Conservation (phyloP, 169 alveolate genomes). For the Toxoplasma gondii region DNA sequence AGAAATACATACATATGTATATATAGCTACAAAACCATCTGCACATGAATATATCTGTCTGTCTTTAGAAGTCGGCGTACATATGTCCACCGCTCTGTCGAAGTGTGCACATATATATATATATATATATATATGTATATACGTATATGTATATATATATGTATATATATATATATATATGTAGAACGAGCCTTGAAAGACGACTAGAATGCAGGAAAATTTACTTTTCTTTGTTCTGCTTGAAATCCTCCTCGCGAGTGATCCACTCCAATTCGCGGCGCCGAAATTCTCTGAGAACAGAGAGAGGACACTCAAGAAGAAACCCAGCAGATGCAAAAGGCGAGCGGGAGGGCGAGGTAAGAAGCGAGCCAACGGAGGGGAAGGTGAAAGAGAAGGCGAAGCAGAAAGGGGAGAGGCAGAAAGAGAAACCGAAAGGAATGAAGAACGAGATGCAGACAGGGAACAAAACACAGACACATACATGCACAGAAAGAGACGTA, state of each 20-base stretch:
- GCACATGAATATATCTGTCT: neutral
- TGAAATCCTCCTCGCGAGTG: neutral
- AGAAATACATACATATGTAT: too few relatives aligned
- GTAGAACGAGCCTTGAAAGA: too few relatives aligned
- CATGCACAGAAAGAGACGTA: too few relatives aligned
- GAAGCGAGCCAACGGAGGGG: neutral
- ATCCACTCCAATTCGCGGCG: slow-evolving; percentile 36
- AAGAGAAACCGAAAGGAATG: neutral
- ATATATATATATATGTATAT: neutral
- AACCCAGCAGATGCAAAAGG: neutral
- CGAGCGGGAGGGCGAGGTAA: neutral
- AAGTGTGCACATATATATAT: neutral
- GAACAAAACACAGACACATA: neutral
- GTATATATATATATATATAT: neutral
- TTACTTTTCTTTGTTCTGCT: neutral
- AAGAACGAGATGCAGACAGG: neutral
- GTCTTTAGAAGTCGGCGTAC: neutral
- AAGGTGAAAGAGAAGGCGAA: neutral
- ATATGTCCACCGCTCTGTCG: neutral
- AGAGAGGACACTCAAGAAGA: neutral
- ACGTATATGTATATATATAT: neutral
- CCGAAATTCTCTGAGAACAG: neutral
- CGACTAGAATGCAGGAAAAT: neutral
- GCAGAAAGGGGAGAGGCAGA: neutral
- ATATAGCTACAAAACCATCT: neutral